These are phyloP conservation scores for Xylariales sp. DNA, from an alignment of 2,329 filamentous ascomycete genomes.

Conservation along the genomic window DNA sequence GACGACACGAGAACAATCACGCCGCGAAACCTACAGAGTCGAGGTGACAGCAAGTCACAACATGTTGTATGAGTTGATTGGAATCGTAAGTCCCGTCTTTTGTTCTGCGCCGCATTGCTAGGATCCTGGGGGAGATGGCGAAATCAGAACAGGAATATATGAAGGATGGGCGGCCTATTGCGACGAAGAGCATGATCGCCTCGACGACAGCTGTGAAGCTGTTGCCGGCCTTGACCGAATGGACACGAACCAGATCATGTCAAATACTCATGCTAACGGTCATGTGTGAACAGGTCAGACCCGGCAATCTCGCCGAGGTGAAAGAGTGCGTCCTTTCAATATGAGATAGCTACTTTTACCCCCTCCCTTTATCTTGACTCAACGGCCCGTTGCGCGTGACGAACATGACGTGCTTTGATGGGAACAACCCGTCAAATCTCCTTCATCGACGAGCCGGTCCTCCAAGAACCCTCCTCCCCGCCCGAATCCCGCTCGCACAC, in stretches of 20 bases:
- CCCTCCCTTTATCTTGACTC: too few relatives aligned
- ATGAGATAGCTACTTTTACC: constrained; percentile 11
- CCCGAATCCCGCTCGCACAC: too few relatives aligned
- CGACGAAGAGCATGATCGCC: neutral
- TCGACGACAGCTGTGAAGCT: neutral
- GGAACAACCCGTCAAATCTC: too few relatives aligned
- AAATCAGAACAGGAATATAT: neutral
- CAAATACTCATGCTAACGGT: too few relatives aligned
- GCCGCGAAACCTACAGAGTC: constrained; percentile 9
- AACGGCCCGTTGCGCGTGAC: too few relatives aligned
- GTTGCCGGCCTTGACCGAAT: too few relatives aligned
- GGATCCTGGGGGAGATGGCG: neutral
- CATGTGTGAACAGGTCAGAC: constrained; percentile 78
- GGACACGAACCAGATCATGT: too few relatives aligned
- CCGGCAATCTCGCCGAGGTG: constrained; percentile 83
- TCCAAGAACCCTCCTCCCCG: too few relatives aligned
- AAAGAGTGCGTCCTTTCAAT: constrained; percentile 68
- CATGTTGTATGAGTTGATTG: constrained; percentile 98
- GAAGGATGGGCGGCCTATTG: too few relatives aligned
- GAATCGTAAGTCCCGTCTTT: constrained; percentile 64
- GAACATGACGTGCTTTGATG: too few relatives aligned
- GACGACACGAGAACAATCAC: neutral
- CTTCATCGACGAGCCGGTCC: too few relatives aligned
- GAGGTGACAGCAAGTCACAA: constrained; percentile 19
- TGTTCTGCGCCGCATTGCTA: too few relatives aligned